Evolutionary conservation across 1,284 basidiomycete species (phyloP), one percentile per base, ranked within the genome.

Genomic region (Blastosporella zonata): DNA sequence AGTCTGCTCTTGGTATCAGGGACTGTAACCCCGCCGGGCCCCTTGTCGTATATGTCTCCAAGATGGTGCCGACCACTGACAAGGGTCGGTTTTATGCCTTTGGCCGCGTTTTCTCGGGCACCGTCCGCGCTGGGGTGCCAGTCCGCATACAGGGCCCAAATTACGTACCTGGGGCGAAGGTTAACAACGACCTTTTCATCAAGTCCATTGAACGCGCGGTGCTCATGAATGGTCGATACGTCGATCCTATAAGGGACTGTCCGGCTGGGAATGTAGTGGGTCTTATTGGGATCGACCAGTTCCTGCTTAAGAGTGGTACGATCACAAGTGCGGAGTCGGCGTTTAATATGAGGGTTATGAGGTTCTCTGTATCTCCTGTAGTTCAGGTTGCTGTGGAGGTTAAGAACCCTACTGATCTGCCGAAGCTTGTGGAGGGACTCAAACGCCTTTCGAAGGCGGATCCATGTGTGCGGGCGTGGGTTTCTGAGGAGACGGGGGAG

Each of bases 41-140:
- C 59, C 88, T 99, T 60, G 95, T 98, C 72, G 82, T 97, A 62
- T 99, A 99, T 77, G 82, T 99, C 75, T 98, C 96, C 65, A 99
- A 99, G 87, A 99, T 99, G 96, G 95, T 98, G 62, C 96, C 96
- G 59, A 98, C 96, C 53, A 97, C 96, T 64, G 96, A 99, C 77
- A 98, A 98, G 79, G 96, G 96, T 66, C 94, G 96, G 59, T 99
- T 99, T 90, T 27, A 27, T 27, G 25, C 25, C 25, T 27, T 27
- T 27, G 25, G 25, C 10, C 25, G 25, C 10, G 25, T 99, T 77
- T 98, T 99, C 85, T 93, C 96, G 55, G 96, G 96, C 71, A 97
- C 93, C 60, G 93, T 98, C 65, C 84, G 84, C 63, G 87, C 96
- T 54, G 96, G 96, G 53, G 96, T 94, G 67, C 98, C 98, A 80